phyloP scores from a whole-genome alignment of 2,329 filamentous ascomycete genomes.

The Arthrobotrys conoides region DNA sequence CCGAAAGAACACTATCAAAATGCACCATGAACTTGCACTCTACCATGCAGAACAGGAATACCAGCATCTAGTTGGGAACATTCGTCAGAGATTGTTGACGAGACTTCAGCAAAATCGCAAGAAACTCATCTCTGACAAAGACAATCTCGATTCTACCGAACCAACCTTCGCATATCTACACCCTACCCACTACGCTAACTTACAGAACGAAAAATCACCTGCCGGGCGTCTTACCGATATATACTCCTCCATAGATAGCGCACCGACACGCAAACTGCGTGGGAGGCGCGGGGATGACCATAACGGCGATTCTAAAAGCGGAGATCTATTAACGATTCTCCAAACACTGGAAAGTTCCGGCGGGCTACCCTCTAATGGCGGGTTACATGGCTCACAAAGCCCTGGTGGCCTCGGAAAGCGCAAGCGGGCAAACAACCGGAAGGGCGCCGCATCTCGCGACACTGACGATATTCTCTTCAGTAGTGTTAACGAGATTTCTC shows the following conservation, averaged over 20 bases:
- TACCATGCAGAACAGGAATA: constrained; percentile 57
- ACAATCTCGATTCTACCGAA: constrained; percentile 54
- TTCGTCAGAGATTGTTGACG: constrained; percentile 47
- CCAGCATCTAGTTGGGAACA: constrained; percentile 56
- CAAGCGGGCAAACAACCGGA: constrained; percentile 60
- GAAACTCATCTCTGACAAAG: constrained; percentile 58
- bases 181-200: constrained; percentile 38
- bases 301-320: constrained; percentile 42
- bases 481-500: constrained; percentile 52
- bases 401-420: constrained; percentile 61
- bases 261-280: constrained; percentile 53
- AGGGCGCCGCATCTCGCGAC: constrained; percentile 46
- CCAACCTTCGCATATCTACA: constrained; percentile 51
- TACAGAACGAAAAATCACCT: constrained; percentile 53
- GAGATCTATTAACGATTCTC: constrained; percentile 51
- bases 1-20: constrained; percentile 40
- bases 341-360: constrained; percentile 53
- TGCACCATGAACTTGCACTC: constrained; percentile 51
- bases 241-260: constrained; percentile 46
- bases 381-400: constrained; percentile 51
- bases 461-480: constrained; percentile 44
- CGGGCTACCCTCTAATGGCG: constrained; percentile 42
- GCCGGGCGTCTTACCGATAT: constrained; percentile 54
- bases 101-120: constrained; percentile 57
- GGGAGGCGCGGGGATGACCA: constrained; percentile 57